phyloP scores from a whole-genome alignment of 2,329 filamentous ascomycete genomes.

The Teratosphaeria nubilosa region DNA sequence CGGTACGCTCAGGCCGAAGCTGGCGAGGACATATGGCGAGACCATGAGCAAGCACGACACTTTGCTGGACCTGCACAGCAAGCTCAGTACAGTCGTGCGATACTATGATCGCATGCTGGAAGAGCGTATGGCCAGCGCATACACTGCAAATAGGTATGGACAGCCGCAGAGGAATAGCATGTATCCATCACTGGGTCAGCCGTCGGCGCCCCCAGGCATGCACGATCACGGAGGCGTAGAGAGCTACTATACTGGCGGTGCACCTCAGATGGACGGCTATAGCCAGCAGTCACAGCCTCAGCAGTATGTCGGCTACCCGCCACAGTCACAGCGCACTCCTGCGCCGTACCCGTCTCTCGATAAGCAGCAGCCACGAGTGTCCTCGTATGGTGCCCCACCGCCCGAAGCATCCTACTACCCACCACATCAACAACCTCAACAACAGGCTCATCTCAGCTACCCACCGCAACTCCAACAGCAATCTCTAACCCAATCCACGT shows the following conservation, averaged over 20 bases:
- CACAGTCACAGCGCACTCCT: constrained; percentile 21
- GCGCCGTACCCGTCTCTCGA: constrained; percentile 27
- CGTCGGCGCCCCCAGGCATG: constrained; percentile 39
- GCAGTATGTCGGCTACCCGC: constrained; percentile 20
- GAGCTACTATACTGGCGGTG: constrained; percentile 69
- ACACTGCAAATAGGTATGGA: constrained; percentile 58
- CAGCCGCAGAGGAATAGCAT: constrained; percentile 39
- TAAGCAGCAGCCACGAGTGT: constrained; percentile 11
- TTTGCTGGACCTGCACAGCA: constrained; percentile 84
- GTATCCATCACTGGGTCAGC: constrained; percentile 56
- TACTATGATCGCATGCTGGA: constrained; percentile 99
- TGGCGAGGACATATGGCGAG: constrained; percentile 91
- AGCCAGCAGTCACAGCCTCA: constrained; percentile 13
- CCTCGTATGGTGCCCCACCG: constrained; percentile 15
- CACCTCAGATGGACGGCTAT: constrained; percentile 40
- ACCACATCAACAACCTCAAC: constrained; percentile 22
- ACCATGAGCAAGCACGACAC: constrained; percentile 99
- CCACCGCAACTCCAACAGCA: constrained; percentile 6
- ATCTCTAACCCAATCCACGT: background rate
- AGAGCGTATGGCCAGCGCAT: constrained; percentile 85
- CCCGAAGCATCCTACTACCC: constrained; percentile 22
- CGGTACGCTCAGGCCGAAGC: constrained; percentile 80
- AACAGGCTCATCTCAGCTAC: constrained; percentile 19
- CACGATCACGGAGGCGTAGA: constrained; percentile 49
- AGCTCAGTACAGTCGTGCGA: constrained; percentile 87